Base-by-base conservation (phyloP, 805 yeast species). In the Zygotorulaspora chibaensis region DNA sequence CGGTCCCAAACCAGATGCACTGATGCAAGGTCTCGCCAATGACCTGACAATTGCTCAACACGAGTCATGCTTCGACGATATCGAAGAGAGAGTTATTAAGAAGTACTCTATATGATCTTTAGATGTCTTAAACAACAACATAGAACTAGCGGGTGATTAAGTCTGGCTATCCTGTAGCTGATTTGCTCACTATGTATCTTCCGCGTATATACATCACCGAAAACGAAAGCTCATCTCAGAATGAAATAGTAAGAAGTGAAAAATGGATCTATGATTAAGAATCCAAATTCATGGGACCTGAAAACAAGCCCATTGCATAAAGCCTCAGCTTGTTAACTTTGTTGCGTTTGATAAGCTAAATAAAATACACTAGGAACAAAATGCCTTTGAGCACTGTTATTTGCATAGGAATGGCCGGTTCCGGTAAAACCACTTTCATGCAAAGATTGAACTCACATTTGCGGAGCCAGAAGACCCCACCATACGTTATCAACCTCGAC, bases 351-450 rank as follows among this genome's bases (percentile, higher is more conserved):
- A 29, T 29, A 29, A 29, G n/a, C n/a, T n/a, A 31, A 5, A 10
- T 31, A 31, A 31, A 31, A 31, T 31, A 15, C 9, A 15, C 5
- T 31, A 4, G 13, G 9, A 6, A 28, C 33, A 57, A 39, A 23
- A 70, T 68, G 73, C 61, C 69, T 35, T 63, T 72, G 50, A 63
- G 62, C 23, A 72, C 75, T 31, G 65, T 76, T 39, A 58, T 77
- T n/a, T 76, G 80, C 55, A 75, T 79, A 46, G 83, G 83, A 47
- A 79, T 79, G 83, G 83, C 87, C 62, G 81, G 80, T 29, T 83
- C 95, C 42, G 99, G 99, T 59, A 93, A 93, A 67, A 91, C 99
- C 69, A 93, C 99, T 8, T 93, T 93, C 64, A 83, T 93, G 88
- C 99, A 93, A 66, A 72, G 99, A 52, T 72, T 93, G 50, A 91